These are phyloP conservation scores for Metarhizium album DNA, from an alignment of 2,329 filamentous ascomycete species.

Conservation along the genomic window DNA sequence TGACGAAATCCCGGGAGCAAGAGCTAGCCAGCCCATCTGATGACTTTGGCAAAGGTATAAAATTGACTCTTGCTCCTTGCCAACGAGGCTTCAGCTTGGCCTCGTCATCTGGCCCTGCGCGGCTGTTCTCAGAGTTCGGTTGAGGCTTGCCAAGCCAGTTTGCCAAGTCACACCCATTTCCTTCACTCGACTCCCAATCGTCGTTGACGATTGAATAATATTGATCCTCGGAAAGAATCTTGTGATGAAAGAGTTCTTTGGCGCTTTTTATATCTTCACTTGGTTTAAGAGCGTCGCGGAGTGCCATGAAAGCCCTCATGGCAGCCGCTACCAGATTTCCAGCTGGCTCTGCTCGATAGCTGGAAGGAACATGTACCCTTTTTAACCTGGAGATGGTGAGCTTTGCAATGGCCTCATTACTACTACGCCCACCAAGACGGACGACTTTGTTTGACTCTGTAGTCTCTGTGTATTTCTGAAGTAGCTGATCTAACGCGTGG, in stretches of 20 bases:
- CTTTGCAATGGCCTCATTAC: conserved; percentile 36
- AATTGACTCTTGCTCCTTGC: neutral
- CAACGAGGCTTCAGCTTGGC: neutral
- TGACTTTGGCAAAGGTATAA: neutral
- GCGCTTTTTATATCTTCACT: conserved; percentile 37
- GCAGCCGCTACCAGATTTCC: neutral
- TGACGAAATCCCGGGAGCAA: neutral
- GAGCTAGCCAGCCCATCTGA: neutral
- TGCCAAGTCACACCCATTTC: neutral
- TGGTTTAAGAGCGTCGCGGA: conserved; percentile 8
- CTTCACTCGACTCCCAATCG: conserved; percentile 17
- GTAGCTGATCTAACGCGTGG: conserved; percentile 76
- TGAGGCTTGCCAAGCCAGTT: conserved; percentile 11
- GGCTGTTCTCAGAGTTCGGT: neutral
- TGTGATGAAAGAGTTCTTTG: conserved; percentile 39
- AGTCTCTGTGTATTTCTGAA: conserved; percentile 45
- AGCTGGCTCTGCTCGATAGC: conserved; percentile 10
- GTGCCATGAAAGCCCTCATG: conserved; percentile 5
- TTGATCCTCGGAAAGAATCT: conserved; percentile 53
- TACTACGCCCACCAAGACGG: conserved; percentile 52
- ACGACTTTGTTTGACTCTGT: conserved; percentile 42
- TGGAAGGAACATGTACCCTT: conserved; percentile 17
- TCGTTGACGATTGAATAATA: conserved; percentile 47
- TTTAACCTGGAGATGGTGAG: neutral
- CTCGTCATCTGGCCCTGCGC: neutral